Evolutionary conservation across 108 stramenopile species (phyloP).

Genomic region (Nitzschia sp.): DNA sequence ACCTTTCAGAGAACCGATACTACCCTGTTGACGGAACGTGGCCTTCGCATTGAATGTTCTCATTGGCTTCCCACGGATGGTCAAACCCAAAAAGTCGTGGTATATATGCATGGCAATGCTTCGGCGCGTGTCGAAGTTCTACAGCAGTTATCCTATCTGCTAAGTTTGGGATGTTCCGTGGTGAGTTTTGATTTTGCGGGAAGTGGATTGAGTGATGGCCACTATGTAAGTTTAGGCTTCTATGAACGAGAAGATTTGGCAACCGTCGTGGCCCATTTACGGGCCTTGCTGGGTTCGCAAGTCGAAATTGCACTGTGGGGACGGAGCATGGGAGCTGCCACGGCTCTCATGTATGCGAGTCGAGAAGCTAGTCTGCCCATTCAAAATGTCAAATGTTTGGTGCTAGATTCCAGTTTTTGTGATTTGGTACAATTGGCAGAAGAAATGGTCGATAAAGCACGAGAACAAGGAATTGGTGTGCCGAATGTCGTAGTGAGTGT

Average conservation of each 20-base stretch:
- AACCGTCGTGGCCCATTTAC: constrained; percentile 81
- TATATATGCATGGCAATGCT: constrained; percentile 92
- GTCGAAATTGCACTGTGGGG: constrained; percentile 94
- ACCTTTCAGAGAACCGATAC: constrained; percentile 88
- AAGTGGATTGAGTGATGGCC: constrained; percentile 88
- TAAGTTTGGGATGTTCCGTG: constrained; percentile 69
- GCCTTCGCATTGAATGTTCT: constrained; percentile 69
- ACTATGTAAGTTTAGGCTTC: constrained; percentile 93
- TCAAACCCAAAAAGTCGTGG: constrained; percentile 53
- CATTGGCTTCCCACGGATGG: constrained; percentile 84
- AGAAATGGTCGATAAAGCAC: constrained; percentile 90
- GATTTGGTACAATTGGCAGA: constrained; percentile 82
- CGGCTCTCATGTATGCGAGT: constrained; percentile 92
- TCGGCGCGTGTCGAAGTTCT: constrained; percentile 79
- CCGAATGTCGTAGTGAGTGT: constrained; percentile 69
- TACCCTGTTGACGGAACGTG: constrained; percentile 75
- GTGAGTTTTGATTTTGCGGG: constrained; percentile 97
- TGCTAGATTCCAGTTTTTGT: constrained; percentile 92
- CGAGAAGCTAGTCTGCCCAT: constrained; percentile 56
- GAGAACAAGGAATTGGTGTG: constrained; percentile 75
- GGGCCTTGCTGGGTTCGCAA: constrained; percentile 33
- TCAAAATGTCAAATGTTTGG: constrained; percentile 53
- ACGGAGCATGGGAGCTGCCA: constrained; percentile 96
- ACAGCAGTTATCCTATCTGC: constrained; percentile 78
- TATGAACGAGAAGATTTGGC: constrained; percentile 94